Base-by-base conservation (phyloP, 1,139 yeast species). In the Blastobotrys apis region DNA sequence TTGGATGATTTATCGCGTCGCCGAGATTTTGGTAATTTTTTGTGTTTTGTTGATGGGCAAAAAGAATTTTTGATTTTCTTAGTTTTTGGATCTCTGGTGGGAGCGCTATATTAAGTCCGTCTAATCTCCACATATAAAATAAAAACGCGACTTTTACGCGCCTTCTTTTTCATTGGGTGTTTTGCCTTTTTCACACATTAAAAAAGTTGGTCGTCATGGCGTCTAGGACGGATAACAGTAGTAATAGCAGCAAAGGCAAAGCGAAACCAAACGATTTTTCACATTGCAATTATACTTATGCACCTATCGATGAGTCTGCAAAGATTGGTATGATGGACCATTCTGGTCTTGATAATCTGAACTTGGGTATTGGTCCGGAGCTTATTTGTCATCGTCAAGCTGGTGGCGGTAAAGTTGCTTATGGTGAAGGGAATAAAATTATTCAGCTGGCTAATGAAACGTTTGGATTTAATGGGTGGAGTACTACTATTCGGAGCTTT, bases 341-440 rank as follows among this genome's bases (percentile, higher is more conserved):
- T 21, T 29, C 33, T 4, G 44, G 44, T 21, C 29, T 41, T n/a
- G 5, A 21, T 9, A 47, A 53, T 21, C 57, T 66, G 22, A 52
- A 52, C 30, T 47, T 53, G 33, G 58, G 59, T 39, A 69, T 88
- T 27, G 98, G 98, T 0, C 97, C 97, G 0, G 97, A 90, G 63
- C 90, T 79, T 58, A 81, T 92, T 26, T 80, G 95, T 33, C 77
- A 78, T 40, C 73, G 97, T 13, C 35, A 27, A 4, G 94, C 90
- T 1, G 61, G 60, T 5, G 71, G 71, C n/a, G 52, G 53, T 15
- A 53, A 52, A n/a, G 67, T 67, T 15, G 61, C 65, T 3, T 71
- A 71, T 51, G 45, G 71, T n/a, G 74, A 71, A 48, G 74, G 72
- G 9, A 65, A 66, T 65, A 63, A 65, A 31, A 69, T 78, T 3